Evolutionary conservation across 1,139 yeast species (phyloP).

Genomic region (Taiozyma sp.): DNA sequence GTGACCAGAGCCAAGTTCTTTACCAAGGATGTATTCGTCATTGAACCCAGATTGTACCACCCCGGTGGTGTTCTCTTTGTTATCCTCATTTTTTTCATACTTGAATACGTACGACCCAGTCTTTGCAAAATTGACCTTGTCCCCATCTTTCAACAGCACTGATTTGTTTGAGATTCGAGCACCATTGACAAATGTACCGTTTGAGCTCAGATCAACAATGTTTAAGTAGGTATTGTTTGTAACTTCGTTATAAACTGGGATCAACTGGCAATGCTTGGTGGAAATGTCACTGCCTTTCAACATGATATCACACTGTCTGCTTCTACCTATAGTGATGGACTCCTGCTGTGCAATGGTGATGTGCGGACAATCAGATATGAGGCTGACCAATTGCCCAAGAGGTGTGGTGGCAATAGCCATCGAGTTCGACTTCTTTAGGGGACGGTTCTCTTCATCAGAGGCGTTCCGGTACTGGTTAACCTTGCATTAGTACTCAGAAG

Average conservation of each 20-base stretch:
- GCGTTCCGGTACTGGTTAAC: conserved; percentile 3
- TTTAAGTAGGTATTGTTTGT: conserved; percentile 37
- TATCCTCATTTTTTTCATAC: conserved; percentile 28
- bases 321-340: conserved; percentile 43
- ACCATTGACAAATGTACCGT: conserved; percentile 65
- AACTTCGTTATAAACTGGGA: conserved; percentile 30
- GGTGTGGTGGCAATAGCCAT: background rate
- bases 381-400: background rate
- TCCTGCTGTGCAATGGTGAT: conserved; percentile 7
- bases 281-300: conserved; percentile 58
- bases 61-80: conserved; percentile 10
- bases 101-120: conserved; percentile 53
- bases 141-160: conserved; percentile 54
- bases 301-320: conserved; percentile 55
- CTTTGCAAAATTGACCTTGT: conserved; percentile 56
- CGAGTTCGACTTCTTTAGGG: conserved; percentile 11
- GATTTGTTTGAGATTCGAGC: conserved; percentile 44
- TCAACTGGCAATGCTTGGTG: conserved; percentile 55
- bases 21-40: conserved; percentile 56
- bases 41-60: conserved; percentile 32
- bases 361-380: background rate
- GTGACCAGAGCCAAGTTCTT: conserved; percentile 68
- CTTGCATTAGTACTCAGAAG: background rate
- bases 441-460: conserved; percentile 8
- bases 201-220: conserved; percentile 55